Evolutionary conservation across 1,284 basidiomycete species (phyloP).

Genomic region (Ustilago tritici): DNA sequence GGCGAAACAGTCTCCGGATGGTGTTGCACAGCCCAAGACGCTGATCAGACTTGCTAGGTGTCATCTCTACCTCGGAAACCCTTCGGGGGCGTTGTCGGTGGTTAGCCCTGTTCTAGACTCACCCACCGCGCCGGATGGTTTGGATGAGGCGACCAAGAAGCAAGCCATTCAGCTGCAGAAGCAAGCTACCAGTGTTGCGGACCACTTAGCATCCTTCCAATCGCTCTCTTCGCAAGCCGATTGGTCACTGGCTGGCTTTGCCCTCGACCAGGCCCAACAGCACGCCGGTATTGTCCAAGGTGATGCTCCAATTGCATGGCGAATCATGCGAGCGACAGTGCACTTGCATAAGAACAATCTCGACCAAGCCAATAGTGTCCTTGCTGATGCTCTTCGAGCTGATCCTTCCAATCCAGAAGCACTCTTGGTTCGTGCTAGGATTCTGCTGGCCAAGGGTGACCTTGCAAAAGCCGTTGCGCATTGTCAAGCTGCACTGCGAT

Average conservation of each 20-base stretch:
- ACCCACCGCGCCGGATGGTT: neutral
- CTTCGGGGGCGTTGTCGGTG: slow-evolving; percentile 42
- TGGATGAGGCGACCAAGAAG: slow-evolving; percentile 38
- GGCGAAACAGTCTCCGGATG: slow-evolving; percentile 31
- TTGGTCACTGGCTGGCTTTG: slow-evolving; percentile 70
- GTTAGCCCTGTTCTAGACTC: slow-evolving; percentile 33
- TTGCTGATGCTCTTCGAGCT: slow-evolving; percentile 80
- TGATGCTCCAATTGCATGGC: slow-evolving; percentile 52
- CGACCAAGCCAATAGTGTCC: slow-evolving; percentile 55
- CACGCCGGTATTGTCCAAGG: slow-evolving; percentile 46
- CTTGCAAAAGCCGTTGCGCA: slow-evolving; percentile 80
- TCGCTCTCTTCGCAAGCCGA: slow-evolving; percentile 76
- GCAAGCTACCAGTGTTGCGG: slow-evolving; percentile 50
- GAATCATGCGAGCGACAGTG: slow-evolving; percentile 49
- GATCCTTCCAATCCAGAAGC: slow-evolving; percentile 82
- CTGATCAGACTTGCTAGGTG: slow-evolving; percentile 61
- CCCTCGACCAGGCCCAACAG: slow-evolving; percentile 60
- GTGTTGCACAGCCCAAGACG: slow-evolving; percentile 56
- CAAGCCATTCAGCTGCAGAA: slow-evolving; percentile 51
- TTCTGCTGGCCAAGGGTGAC: slow-evolving; percentile 81
- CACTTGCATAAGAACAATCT: slow-evolving; percentile 58
- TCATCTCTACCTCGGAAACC: slow-evolving; percentile 61
- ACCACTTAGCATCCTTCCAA: slow-evolving; percentile 73
- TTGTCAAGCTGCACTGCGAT: slow-evolving; percentile 78
- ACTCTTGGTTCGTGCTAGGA: slow-evolving; percentile 81